Base-by-base conservation (phyloP, 306 rosid species). In the Quercus rubra region DNA sequence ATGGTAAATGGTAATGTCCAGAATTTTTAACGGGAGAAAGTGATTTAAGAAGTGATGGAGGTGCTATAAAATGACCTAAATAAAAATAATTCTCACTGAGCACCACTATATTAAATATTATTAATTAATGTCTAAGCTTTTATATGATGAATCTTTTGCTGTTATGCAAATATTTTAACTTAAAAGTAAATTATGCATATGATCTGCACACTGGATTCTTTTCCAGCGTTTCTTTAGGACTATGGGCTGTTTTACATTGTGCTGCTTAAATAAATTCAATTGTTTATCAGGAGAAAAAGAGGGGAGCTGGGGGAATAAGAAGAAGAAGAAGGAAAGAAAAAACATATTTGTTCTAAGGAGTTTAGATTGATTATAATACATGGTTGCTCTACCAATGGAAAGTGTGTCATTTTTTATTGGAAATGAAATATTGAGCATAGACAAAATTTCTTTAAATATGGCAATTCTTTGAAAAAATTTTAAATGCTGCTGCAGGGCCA, bases 401-500 rank as follows among this genome's bases (percentile, higher is more conserved):
- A 76, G 9, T 14, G 75, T 56, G 23, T 15, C 38, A 19, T 70
- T 69, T 72, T 74, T 61, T 30, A 17, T 56, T 81, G 62, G 78
- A 78, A 64, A 67, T 6, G 61, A 18, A 20, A 71, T 67, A 70
- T 73, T 57, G 52, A 13, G 70, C 38, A 31, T 38, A 63, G 38
- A 75, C 51, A 49, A 58, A 21, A 74, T 78, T 70, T 71, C 81
- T 86, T 80, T 30, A 30, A 30, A 28, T n/a, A 20, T 77, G 83
- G 73, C 25, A 78, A 74, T 46, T 71, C 46, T 67, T 58, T 75
- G 33, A 55, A 49, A 73, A 62, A 31, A 82, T 76, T 43, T 63
- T 61, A 30, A 49, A 41, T 49, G 75, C 79, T 86, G 52, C 81
- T 77, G 28, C 92, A 92, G 94, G 90, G 74, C 46, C 73, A 62